phyloP scores from a whole-genome alignment of 2,329 filamentous ascomycete species.

The Cladosporium oxysporum region DNA sequence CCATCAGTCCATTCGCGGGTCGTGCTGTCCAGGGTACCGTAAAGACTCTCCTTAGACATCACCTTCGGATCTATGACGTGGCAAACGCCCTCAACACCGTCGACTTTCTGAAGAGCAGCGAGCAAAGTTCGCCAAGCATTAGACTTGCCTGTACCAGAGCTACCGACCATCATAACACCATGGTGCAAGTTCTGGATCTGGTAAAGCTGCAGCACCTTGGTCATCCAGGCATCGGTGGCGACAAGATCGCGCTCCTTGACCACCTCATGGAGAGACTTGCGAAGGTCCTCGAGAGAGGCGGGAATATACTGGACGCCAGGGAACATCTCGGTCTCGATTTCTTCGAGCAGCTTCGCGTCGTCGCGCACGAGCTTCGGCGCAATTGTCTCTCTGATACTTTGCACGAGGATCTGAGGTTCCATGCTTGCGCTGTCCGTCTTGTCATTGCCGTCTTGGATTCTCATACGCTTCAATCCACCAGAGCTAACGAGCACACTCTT shows the following conservation, averaged over 20 bases:
- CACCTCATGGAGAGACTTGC: conserved; percentile 77
- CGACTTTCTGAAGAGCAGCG: conserved; percentile 85
- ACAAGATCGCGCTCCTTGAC: conserved; percentile 85
- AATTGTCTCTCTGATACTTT: conserved; percentile 97
- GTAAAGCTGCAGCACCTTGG: conserved; percentile 93
- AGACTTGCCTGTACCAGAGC: conserved; percentile 96
- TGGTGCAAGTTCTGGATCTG: conserved; percentile 98
- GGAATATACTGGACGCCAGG: conserved; percentile 91
- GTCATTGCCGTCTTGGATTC: conserved; percentile 62
- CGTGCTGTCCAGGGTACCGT: conserved; percentile 92
- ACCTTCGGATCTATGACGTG: conserved; percentile 99
- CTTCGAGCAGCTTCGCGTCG: conserved; percentile 85
- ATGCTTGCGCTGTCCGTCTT: conserved; percentile 65
- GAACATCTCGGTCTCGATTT: conserved; percentile 83
- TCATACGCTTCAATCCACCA: conserved; percentile 86
- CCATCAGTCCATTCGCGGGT: conserved; percentile 99
- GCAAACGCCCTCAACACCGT: conserved; percentile 88
- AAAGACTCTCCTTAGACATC: conserved; percentile 98
- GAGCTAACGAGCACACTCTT: conserved; percentile 99
- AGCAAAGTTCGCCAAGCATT: conserved; percentile 91
- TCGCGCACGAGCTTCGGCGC: conserved; percentile 92
- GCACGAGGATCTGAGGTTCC: conserved; percentile 96
- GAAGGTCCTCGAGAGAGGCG: conserved; percentile 77
- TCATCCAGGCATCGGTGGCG: conserved; percentile 94
- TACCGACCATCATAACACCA: conserved; percentile 99